A percentile compares a stretch with the other conserved stretches of the same genome.
phyloP scores from a whole-genome alignment of 495 filamentous ascomycete species.

The Lasiosphaeris hirsuta region DNA sequence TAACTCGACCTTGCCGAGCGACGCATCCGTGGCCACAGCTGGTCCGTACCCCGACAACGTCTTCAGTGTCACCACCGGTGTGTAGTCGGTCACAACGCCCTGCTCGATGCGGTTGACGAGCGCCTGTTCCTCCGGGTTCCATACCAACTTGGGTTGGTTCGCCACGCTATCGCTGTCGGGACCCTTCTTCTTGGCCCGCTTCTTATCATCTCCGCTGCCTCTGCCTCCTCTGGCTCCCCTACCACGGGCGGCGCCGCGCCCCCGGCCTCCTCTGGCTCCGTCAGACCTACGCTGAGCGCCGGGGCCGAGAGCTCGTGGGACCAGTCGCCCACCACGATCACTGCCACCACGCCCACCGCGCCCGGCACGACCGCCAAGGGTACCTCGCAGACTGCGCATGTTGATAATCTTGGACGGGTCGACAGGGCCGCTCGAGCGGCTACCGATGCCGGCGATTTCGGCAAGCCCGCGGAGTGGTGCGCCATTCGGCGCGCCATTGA shows the following conservation, averaged over 20 bases:
- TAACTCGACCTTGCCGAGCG: slow-evolving; percentile 24
- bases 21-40: slow-evolving; percentile 26
- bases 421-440: background rate
- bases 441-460: slow-evolving; percentile 14
- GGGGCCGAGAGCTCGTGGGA: background rate
- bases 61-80: slow-evolving; percentile 21
- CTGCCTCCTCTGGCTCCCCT: slow-evolving; percentile 4
- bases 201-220: background rate
- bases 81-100: slow-evolving; percentile 26
- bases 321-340: background rate
- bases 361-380: slow-evolving; percentile 4
- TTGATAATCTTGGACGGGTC: slow-evolving; percentile 25
- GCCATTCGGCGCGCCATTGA: background rate
- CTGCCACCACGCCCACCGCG: background rate
- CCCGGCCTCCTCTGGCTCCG: background rate
- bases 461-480: slow-evolving; percentile 1
- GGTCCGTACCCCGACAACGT: slow-evolving; percentile 30
- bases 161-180: background rate
- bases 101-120: slow-evolving; percentile 24
- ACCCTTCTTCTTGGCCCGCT: background rate
- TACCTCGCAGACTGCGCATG: slow-evolving; percentile 27
- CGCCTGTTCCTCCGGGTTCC: slow-evolving; percentile 19
- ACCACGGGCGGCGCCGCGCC: background rate
- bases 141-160: slow-evolving; percentile 14
- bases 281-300: background rate